phyloP scores from a whole-genome alignment of 306 rosid species.

The Vachellia pachyceras region DNA sequence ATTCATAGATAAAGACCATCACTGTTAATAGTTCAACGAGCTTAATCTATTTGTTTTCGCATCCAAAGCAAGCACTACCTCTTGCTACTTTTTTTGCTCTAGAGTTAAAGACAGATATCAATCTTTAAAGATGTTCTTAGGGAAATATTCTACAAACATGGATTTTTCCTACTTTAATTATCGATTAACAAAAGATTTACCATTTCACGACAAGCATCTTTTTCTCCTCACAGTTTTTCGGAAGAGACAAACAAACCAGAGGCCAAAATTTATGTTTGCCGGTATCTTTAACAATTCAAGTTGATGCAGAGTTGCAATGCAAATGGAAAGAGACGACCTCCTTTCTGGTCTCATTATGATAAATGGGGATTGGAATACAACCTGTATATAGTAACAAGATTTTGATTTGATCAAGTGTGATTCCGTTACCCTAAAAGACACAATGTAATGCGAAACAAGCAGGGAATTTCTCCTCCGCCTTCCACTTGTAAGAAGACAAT shows the following conservation, averaged over 20 bases:
- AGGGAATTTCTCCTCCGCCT: slow-evolving; percentile 12
- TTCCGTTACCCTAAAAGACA: neutral
- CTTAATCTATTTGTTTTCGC: too few relatives aligned
- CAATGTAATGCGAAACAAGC: slow-evolving; percentile 23
- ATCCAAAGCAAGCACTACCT: neutral
- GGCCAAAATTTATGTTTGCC: neutral
- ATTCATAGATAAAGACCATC: too few relatives aligned
- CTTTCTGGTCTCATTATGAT: neutral
- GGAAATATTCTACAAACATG: neutral
- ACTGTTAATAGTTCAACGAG: too few relatives aligned
- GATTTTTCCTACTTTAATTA: neutral
- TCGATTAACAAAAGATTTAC: neutral
- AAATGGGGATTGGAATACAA: neutral
- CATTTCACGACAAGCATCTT: neutral
- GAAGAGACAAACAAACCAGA: neutral
- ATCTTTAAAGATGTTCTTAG: too few relatives aligned
- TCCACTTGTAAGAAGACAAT: slow-evolving; percentile 26
- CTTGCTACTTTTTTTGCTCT: neutral
- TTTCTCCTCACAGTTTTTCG: neutral
- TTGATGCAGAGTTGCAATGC: neutral
- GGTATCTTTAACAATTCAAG: neutral
- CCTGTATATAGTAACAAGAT: neutral
- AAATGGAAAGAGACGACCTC: neutral
- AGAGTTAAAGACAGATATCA: neutral
- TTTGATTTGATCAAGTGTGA: neutral